Conservation (phyloP, 169 alveolate species). For the Eimeria tenella region DNA sequence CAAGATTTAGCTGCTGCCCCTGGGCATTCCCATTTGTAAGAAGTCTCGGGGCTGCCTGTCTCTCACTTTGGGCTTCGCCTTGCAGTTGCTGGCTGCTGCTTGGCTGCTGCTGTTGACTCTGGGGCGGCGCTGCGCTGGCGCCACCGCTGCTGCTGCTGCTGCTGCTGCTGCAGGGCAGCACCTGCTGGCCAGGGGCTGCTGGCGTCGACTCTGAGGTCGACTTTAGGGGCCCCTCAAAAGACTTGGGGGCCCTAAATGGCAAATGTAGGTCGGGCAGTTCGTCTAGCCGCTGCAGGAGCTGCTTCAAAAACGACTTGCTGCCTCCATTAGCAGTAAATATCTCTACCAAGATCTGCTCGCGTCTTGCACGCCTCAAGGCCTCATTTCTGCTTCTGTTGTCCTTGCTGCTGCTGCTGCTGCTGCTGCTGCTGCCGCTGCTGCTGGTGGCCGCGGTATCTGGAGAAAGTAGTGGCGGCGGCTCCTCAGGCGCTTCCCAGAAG, state of each 20-base stretch:
- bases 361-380: background rate
- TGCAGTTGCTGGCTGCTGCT: background rate
- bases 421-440: slow-evolving; percentile 29
- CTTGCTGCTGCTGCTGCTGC: slow-evolving; percentile 59
- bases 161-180: background rate
- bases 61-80: too few relatives aligned
- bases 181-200: background rate
- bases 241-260: slow-evolving; percentile 7
- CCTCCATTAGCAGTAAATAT: slow-evolving; percentile 52
- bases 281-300: slow-evolving; percentile 49
- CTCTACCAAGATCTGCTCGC: slow-evolving; percentile 2
- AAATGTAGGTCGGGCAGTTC: slow-evolving; percentile 37
- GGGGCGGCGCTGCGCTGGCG: background rate
- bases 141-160: slow-evolving; percentile 8
- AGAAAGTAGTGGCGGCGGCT: background rate
- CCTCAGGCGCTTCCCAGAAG: slow-evolving; percentile 59
- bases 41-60: background rate
- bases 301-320: slow-evolving; percentile 26
- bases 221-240: background rate
- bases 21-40: background rate
- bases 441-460: background rate
- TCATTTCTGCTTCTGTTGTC: slow-evolving; percentile 11
- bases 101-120: background rate
- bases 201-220: background rate
- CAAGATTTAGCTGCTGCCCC: background rate